Base-by-base conservation (phyloP, 345 rosid species). In the Syzygium aqueum region DNA sequence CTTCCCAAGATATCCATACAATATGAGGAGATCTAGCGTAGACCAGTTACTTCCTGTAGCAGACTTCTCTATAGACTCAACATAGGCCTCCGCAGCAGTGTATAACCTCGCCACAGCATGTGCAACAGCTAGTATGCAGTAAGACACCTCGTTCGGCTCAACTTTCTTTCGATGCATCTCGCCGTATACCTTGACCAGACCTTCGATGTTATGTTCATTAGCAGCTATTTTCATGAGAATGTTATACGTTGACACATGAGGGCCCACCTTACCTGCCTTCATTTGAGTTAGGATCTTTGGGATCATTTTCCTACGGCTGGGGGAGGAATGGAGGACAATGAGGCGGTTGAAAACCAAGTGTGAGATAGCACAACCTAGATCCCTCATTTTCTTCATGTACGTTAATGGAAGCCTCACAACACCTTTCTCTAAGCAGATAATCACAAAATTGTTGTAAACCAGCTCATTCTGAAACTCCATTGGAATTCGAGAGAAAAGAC, bases 321-420 rank as follows among this genome's bases (percentile, higher is more conserved):
- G 93, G 78, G 98, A 88, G 8, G 97, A 95, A 92, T 96, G 97
- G 33, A 93, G 95, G 87, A 95, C 93, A 37, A 96, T 94, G 37
- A 97, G 96, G 90, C 96, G 97, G 85, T 96, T 96, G 91, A 95
- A 95, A 84, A 96, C 91, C 92, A 96, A 90, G 91, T 94, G 88
- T 0, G 99, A 96, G 23, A 97, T 94, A 56, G 96, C 90, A 80
- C 88, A 91, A 86, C 96, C 96, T 49, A 95, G 89, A 89, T 94
- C 98, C 90, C 99, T 94, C 96, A 96, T 95, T 92, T 95, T 97
- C 96, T 95, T 95, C 99, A 96, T 95, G 93, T 95, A 97, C 21
- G 85, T 95, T 22, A 96, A 93, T 5, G 99, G 92, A 85, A 95
- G 96, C 93, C 92, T 94, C 59, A 95, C 88, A 52, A 91, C 89